phyloP scores from a whole-genome alignment of 371 early-diverging fungal genomes.

The Rhizopus sp. region DNA sequence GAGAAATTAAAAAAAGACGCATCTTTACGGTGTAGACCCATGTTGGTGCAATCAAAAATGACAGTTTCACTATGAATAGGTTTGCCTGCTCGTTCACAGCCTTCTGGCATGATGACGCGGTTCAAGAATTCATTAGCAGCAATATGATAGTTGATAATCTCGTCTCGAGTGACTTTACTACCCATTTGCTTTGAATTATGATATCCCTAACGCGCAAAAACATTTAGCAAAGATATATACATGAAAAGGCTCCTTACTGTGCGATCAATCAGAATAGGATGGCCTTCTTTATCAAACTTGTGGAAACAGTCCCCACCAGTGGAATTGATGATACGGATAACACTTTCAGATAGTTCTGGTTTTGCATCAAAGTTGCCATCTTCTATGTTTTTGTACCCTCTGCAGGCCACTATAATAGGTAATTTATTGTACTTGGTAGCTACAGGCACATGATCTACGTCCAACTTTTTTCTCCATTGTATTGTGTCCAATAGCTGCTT shows the following conservation, averaged over 20 bases:
- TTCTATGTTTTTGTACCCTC: constrained; percentile 65
- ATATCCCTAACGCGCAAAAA: constrained; percentile 47
- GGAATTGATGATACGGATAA: constrained; percentile 56
- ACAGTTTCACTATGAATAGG: constrained; percentile 75
- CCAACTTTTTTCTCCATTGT: constrained; percentile 66
- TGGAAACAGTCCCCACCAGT: constrained; percentile 82
- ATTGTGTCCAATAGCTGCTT: constrained; percentile 65
- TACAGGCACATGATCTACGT: constrained; percentile 68
- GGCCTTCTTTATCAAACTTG: constrained; percentile 79
- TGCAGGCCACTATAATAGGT: constrained; percentile 66
- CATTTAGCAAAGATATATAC: not conserved
- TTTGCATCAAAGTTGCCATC: constrained; percentile 65
- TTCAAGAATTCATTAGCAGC: constrained; percentile 74
- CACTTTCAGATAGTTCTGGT: constrained; percentile 64
- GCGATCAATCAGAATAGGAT: constrained; percentile 79
- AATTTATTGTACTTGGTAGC: constrained; percentile 62
- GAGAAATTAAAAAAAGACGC: not conserved
- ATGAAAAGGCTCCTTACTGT: constrained; percentile 45
- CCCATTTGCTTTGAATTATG: constrained; percentile 74
- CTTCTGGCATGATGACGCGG: constrained; percentile 70
- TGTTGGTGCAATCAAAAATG: constrained; percentile 78
- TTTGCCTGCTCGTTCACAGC: constrained; percentile 61
- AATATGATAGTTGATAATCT: constrained; percentile 69
- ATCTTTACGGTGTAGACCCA: constrained; percentile 66
- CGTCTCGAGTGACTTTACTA: constrained; percentile 55